Base-by-base conservation (phyloP, 805 yeast genomes). In the Ogataea neopini region DNA sequence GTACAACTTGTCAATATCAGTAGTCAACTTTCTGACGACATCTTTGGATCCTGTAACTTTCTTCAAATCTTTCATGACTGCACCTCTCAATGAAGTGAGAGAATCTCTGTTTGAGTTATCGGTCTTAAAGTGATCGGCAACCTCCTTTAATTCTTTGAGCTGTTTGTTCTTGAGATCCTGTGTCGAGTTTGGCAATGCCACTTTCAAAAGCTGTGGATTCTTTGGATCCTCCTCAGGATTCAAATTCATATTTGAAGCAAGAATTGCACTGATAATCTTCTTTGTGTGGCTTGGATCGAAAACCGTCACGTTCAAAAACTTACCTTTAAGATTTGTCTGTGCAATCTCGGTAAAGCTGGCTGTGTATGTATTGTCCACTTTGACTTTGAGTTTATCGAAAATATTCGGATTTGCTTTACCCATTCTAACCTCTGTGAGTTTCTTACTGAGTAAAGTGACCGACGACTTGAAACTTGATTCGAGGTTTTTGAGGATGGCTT, bases 231-330 rank as follows among this genome's bases (percentile, higher is more conserved):
- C 74, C 61, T 86, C 91, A 1, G 98, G 96, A 50, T 84, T 88
- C 73, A 92, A 67, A 59, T 87, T 86, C 62, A 88, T 68, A 8
- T 79, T 78, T 0, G 91, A 74, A 1, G 79, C 84, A 50, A 88
- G 64, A 15, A 92, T 81, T 0, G 91, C 75, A 44, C 89, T 82
- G 23, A 86, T 76, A 23, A 92, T 78, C 50, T 78, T 75, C 57
- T 88, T 85, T 33, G 81, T 75, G 54, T 87, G 77, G 43, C 74
- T 75, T 6, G 96, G 96, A 60, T 92, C 97, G 65, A 85, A 92
- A 1, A 90, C 91, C 0, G 96, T 89, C n/a, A 92, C 79, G 26
- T 79, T 67, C 44, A 88, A 72, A 55, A 80, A 74, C 57, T 87
- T 76, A 2, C 92, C 94, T 55, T 84, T 84, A 44, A 80, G 56